Base-by-base conservation (phyloP, 495 filamentous ascomycete genomes). In the Aspergillus indologenus region DNA sequence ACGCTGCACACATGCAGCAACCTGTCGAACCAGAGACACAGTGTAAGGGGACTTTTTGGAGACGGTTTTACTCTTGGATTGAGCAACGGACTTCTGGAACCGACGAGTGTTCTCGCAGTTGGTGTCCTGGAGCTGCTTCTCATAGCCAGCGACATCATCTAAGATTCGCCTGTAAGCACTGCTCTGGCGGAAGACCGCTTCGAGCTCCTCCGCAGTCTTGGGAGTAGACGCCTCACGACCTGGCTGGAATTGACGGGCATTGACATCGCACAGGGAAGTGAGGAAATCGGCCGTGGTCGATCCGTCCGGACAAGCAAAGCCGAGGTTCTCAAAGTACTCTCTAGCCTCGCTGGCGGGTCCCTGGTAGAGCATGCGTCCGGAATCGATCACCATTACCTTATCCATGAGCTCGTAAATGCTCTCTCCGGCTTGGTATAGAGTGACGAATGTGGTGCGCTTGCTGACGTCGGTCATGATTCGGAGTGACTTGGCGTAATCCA, bases 401-500 rank as follows among this genome's bases (percentile, higher is more conserved):
- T 90, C 87, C 86, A 93, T 90, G 3, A 90, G 75, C 63, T 92
- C 81, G 67, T 91, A 93, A 61, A 92, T 92, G 34, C 84, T 87
- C 68, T 94, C 86, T 52, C 90, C 88, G 1, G 89, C 89, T 66
- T 94, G 90, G 72, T 94, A 94, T 1, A 94, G 75, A 1, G 90
- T 93, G 20, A 91, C 90, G 31, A 96, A 78, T 0, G 90, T 92
- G 5, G 90, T 94, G 14, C 87, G 84, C 64, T 90, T 83, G 65
- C 81, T 88, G 56, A 94, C 83, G 58, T 91, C 89, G 20, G 91
- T 93, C 84, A 94, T 90, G 61, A 90, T 87, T 14, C 90, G 83
- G 34, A 93, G 71, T 0, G 86, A 88, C 58, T 84, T 87, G 19
- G 88, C 87, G 62, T 90, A 93, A 66, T 93, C 90, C 19, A 92